Percentiles rank a stretch among this genome's conserved stretches.
These are phyloP conservation scores for Fusarium bulbicola DNA, from an alignment of 2,329 filamentous ascomycete genomes.

Conservation along the genomic window DNA sequence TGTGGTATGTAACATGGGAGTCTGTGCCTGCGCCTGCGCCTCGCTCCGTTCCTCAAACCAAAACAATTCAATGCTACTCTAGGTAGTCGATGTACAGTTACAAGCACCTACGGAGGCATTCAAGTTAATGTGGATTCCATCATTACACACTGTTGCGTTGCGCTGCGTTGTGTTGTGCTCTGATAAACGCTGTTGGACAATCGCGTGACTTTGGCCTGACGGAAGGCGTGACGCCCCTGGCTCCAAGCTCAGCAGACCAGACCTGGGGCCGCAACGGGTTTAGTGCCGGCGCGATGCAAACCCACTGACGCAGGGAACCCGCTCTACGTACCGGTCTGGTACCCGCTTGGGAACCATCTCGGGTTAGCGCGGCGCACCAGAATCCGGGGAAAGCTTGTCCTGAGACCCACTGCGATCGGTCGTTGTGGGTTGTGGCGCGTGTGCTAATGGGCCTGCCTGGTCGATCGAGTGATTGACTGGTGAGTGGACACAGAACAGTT, in stretches of 20 bases:
- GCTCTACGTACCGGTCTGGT: constrained; percentile 38
- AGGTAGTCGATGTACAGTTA: neutral
- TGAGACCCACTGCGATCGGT: constrained; percentile 41
- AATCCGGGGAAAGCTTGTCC: constrained; percentile 50
- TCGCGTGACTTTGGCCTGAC: constrained; percentile 47
- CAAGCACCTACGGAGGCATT: constrained; percentile 11
- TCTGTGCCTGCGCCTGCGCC: constrained; percentile 30
- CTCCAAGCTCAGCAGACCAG: constrained; percentile 42
- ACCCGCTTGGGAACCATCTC: constrained; percentile 30
- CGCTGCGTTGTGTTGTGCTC: neutral
- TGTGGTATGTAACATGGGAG: neutral
- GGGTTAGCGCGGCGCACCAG: constrained; percentile 34
- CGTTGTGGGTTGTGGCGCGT: constrained; percentile 36
- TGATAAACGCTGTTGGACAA: constrained; percentile 30
- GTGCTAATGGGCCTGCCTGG: constrained; percentile 17
- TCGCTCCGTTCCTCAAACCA: constrained; percentile 15
- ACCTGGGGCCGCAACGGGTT: constrained; percentile 33
- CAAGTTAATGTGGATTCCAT: neutral
- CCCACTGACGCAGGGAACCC: constrained; percentile 16
- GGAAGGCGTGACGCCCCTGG: constrained; percentile 42
- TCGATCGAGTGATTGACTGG: constrained; percentile 27
- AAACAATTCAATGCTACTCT: constrained; percentile 2
- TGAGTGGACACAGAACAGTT: neutral
- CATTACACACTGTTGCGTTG: neutral
- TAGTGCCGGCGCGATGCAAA: constrained; percentile 31